Conservation (phyloP, 768 basidiomycete species). For the Gymnopilus dilepis region DNA sequence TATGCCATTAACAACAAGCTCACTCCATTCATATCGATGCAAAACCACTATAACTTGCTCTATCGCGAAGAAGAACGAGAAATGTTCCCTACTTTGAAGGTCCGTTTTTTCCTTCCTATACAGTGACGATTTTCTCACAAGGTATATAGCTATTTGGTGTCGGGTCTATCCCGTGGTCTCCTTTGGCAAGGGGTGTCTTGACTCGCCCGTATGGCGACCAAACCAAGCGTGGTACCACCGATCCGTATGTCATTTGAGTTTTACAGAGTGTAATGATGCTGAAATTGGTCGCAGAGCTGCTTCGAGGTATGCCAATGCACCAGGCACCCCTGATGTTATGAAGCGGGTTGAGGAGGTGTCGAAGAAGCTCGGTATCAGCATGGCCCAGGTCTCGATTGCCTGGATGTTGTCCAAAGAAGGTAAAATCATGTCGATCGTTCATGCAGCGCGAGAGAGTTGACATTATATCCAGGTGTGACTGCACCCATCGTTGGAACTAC, state of each 20-base stretch:
- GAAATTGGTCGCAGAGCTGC: constrained; percentile 12
- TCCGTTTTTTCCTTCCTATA: constrained; percentile 15
- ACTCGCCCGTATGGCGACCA: constrained; percentile 47
- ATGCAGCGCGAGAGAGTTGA: neutral
- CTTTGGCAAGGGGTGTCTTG: constrained; percentile 58
- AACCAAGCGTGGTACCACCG: constrained; percentile 45
- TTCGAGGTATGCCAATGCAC: constrained; percentile 26
- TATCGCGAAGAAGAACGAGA: constrained; percentile 71
- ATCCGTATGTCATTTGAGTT: constrained; percentile 34
- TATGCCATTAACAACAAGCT: constrained; percentile 63
- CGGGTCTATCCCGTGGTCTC: constrained; percentile 65
- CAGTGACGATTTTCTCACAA: neutral
- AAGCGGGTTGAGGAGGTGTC: constrained; percentile 35
- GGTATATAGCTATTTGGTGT: constrained; percentile 51
- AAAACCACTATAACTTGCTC: constrained; percentile 63
- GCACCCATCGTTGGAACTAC: constrained; percentile 65
- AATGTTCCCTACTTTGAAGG: constrained; percentile 64
- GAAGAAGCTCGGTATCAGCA: constrained; percentile 31
- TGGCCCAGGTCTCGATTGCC: constrained; percentile 61
- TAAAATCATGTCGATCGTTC: constrained; percentile 5
- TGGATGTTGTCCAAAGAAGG: constrained; percentile 54
- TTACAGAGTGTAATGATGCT: neutral
- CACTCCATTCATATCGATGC: constrained; percentile 70
- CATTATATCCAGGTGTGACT: constrained; percentile 40
- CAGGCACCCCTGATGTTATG: constrained; percentile 39